Conservation (phyloP, 305 asterid genomes). For the Rubia peregrina region DNA sequence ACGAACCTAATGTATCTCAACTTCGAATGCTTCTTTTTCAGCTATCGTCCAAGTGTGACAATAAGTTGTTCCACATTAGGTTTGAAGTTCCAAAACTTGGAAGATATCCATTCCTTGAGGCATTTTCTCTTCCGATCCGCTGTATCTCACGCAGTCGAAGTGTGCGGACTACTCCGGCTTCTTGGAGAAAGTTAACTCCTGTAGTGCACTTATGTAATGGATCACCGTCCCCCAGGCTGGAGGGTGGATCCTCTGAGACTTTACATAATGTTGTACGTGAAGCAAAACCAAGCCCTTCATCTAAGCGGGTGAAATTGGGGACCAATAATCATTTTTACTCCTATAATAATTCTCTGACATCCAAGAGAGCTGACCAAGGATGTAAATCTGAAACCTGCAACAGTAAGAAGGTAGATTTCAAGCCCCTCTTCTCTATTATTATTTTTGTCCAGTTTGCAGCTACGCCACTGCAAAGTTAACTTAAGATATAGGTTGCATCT, state of each 20-base stretch:
- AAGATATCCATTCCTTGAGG: conserved; percentile 55
- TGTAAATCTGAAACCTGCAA: conserved; percentile 39
- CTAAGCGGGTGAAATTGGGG: conserved; percentile 85
- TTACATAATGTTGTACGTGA: conserved; percentile 58
- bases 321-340: conserved; percentile 37
- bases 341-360: conserved; percentile 27
- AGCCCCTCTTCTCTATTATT: conserved; percentile 8
- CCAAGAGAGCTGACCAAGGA: conserved; percentile 35
- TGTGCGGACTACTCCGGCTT: conserved; percentile 35
- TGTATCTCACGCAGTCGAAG: conserved; percentile 71
- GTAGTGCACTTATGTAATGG: conserved; percentile 35
- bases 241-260: conserved; percentile 52
- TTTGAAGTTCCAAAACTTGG: conserved; percentile 50
- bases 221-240: conserved; percentile 41
- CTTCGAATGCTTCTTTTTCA: conserved; percentile 27
- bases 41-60: conserved; percentile 90
- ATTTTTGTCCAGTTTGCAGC: neutral
- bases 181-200: conserved; percentile 47
- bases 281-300: conserved; percentile 75
- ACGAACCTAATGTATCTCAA: conserved; percentile 8
- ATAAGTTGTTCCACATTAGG: conserved; percentile 67
- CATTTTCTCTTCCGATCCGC: conserved; percentile 52
- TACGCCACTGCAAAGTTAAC: neutral
- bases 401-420: conserved; percentile 39
- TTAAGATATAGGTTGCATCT: neutral